These are phyloP conservation scores for Parietaria judaica DNA, from an alignment of 306 rosid species.

Conservation along the genomic window DNA sequence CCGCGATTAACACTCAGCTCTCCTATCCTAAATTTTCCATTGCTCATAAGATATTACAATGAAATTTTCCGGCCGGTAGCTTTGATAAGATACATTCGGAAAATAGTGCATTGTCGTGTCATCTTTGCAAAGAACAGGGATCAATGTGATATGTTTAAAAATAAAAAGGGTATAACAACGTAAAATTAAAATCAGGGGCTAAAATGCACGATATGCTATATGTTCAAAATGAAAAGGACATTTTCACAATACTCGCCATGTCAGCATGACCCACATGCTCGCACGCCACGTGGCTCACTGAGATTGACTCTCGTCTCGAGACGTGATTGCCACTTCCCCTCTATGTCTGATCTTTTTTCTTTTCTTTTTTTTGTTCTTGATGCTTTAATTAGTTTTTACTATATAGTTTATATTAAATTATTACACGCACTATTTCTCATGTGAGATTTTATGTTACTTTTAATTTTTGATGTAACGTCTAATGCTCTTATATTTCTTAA, in stretches of 20 bases:
- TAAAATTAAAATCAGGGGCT: no score
- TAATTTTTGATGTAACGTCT: constrained; percentile 3
- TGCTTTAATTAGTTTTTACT: neutral
- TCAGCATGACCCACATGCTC: constrained; percentile 62
- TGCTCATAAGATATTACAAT: no score
- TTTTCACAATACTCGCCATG: constrained; percentile 30
- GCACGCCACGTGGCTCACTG: constrained; percentile 52
- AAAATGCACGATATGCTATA: no score
- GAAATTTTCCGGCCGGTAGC: no score
- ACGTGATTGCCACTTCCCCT: constrained; percentile 51
- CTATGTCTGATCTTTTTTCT: neutral
- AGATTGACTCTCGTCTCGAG: constrained; percentile 30
- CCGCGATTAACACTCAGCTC: no score
- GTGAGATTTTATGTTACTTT: no score
- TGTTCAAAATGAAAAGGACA: neutral
- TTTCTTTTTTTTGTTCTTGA: neutral
- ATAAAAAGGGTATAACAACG: neutral
- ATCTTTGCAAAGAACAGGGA: no score
- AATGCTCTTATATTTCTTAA: constrained; percentile 12
- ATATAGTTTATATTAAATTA: neutral
- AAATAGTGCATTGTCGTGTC: no score
- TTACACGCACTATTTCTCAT: no score
- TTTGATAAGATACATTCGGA: no score
- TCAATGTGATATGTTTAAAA: neutral
- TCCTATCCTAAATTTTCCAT: no score